Base-by-base conservation (phyloP, 257 asterid species). In the Solanum dulcamara region DNA sequence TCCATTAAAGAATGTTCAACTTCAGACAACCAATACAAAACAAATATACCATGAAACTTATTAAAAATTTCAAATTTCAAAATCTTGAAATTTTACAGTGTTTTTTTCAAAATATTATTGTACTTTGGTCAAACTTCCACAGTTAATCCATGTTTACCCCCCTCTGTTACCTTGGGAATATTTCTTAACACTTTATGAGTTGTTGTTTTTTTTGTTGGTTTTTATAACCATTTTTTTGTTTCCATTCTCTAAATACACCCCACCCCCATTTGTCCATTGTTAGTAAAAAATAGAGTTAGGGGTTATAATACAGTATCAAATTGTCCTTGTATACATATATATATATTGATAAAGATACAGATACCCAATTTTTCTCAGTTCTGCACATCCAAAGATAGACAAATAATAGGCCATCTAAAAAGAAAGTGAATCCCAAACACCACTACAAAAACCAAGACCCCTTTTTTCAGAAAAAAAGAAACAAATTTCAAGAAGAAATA, bases 361-460 rank as follows among this genome's bases (percentile, higher is more conserved):
- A 77, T 79, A 17, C 64, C 44, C 53, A 71, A 70, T 80, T 64
- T 84, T 75, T 77, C 79, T 48, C 90, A 84, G 82, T 87, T 82
- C 87, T 87, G 90, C 89, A 88, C 81, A 40, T 86, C 87, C 90
- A 85, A 71, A 87, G 84, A 85, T 40, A 77, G 84, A 85, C 85
- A 85, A 30, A 42, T 67, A 85, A 66, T 66, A 87, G 86, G 81
- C 87, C 90, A 85, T 80, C 84, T 59, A 51, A 48, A 83, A 77
- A 86, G 87, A 84, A 48, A 89, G 86, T 83, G 89, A 87, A 88
- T 86, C 90, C 90, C 90, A 79, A 85, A 81, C 92, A 83, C 92
- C 85, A 53, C 82, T 87, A 88, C 90, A 91, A 85, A 89, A 89
- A 80, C 92, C 91, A 85, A 87, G 67, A 33, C 84, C 64, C 86